These are phyloP conservation scores for Glycine tomentella DNA, from an alignment of 306 rosid species.

Conservation along the genomic window DNA sequence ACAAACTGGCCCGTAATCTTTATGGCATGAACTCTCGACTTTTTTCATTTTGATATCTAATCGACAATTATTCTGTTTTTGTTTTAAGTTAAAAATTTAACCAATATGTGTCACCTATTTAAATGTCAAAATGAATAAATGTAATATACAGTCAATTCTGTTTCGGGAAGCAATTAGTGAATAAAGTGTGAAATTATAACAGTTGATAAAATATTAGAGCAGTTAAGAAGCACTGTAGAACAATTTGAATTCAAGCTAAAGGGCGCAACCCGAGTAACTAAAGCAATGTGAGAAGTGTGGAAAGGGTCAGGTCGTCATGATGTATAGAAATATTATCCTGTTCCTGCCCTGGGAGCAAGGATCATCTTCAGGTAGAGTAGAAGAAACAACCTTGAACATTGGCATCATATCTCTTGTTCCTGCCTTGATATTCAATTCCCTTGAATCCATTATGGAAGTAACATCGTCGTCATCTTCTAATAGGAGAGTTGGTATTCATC, in stretches of 20 bases:
- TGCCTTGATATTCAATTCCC: neutral
- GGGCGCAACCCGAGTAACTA: neutral
- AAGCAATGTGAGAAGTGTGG: neutral
- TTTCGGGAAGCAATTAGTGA: no score
- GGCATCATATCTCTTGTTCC: neutral
- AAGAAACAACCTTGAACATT: conserved; percentile 3
- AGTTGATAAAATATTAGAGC: no score
- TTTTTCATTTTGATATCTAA: no score
- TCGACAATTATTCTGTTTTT: no score
- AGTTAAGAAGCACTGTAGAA: no score
- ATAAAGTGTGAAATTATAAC: no score
- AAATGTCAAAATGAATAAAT: no score
- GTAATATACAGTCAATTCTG: no score
- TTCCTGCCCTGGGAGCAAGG: conserved; percentile 1
- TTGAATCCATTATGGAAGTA: neutral
- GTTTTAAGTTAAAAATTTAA: no score
- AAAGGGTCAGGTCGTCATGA: neutral
- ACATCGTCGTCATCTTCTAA: neutral
- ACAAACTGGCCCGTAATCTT: no score
- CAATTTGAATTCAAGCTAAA: neutral
- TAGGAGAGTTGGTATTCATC: neutral
- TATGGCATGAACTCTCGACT: no score
- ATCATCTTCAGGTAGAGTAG: neutral
- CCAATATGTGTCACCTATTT: no score
- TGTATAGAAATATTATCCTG: neutral